These are phyloP conservation scores for Cryphonectria radicalis DNA, from an alignment of 2,329 filamentous ascomycete genomes.

Conservation along the genomic window DNA sequence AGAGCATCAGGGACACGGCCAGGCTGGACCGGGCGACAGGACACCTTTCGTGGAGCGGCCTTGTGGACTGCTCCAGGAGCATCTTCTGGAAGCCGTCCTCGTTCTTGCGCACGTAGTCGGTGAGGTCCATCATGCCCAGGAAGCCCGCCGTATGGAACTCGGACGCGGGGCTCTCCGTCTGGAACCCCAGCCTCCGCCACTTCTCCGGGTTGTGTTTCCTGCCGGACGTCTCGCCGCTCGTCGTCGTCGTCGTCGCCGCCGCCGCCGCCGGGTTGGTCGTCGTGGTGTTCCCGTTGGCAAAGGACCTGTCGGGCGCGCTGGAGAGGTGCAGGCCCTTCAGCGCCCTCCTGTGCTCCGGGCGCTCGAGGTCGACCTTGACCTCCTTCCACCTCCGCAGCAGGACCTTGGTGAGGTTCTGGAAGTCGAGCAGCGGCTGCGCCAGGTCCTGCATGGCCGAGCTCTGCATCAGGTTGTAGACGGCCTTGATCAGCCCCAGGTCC, in stretches of 20 bases:
- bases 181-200: slow-evolving; percentile 90
- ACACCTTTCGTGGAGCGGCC: slow-evolving; percentile 73
- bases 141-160: slow-evolving; percentile 90
- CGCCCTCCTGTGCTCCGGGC: slow-evolving; percentile 84
- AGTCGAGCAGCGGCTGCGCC: slow-evolving; percentile 87
- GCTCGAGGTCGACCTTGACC: slow-evolving; percentile 81
- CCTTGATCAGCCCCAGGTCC: slow-evolving; percentile 89
- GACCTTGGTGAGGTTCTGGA: slow-evolving; percentile 88
- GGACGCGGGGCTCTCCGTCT: slow-evolving; percentile 81
- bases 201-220: slow-evolving; percentile 84
- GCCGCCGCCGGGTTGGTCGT: slow-evolving; percentile 33
- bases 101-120: slow-evolving; percentile 89
- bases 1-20: slow-evolving; percentile 84
- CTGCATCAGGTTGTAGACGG: slow-evolving; percentile 92
- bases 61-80: slow-evolving; percentile 83
- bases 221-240: slow-evolving; percentile 56
- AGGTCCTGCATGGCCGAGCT: slow-evolving; percentile 89
- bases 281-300: slow-evolving; percentile 45
- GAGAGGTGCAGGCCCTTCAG: slow-evolving; percentile 85
- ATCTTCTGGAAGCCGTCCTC: slow-evolving; percentile 93
- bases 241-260: slow-evolving; percentile 48
- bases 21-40: slow-evolving; percentile 87
- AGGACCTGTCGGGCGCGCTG: slow-evolving; percentile 69
- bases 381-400: slow-evolving; percentile 87
- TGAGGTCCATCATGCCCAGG: slow-evolving; percentile 95